Percentiles rank a stretch among this genome's conserved stretches.
phyloP scores from a whole-genome alignment of 495 filamentous ascomycete genomes.

The Saxophila tyrrhenica region DNA sequence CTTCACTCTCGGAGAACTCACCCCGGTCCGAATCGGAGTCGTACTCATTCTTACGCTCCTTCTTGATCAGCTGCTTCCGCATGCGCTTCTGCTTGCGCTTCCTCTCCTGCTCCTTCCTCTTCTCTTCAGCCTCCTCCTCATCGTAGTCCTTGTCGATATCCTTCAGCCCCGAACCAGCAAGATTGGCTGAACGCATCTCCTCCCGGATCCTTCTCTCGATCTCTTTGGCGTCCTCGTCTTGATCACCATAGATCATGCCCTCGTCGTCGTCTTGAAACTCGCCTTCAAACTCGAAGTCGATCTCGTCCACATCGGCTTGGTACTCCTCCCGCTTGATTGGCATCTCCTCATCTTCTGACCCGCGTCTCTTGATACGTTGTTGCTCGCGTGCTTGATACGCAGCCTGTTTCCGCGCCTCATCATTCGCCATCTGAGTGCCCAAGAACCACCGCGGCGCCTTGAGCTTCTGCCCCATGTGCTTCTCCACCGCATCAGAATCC shows the following conservation, averaged over 20 bases:
- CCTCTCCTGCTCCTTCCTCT: slow-evolving; percentile 59
- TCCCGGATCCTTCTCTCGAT: slow-evolving; percentile 73
- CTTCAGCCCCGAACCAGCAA: slow-evolving; percentile 45
- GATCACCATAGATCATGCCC: slow-evolving; percentile 65
- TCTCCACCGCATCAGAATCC: slow-evolving; percentile 77
- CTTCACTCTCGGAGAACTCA: slow-evolving; percentile 15
- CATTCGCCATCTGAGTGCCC: slow-evolving; percentile 44
- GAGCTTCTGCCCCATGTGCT: slow-evolving; percentile 58
- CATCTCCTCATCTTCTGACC: slow-evolving; percentile 36
- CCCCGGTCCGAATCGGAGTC: slow-evolving; percentile 3
- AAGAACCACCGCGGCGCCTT: slow-evolving; percentile 27
- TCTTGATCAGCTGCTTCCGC: slow-evolving; percentile 66
- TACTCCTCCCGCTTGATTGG: slow-evolving; percentile 48
- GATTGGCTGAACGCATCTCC: slow-evolving; percentile 75
- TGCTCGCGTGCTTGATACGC: slow-evolving; percentile 25
- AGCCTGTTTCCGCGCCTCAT: slow-evolving; percentile 31
- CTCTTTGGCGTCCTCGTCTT: slow-evolving; percentile 53
- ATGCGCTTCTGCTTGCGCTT: slow-evolving; percentile 31
- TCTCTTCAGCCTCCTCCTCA: slow-evolving; percentile 58
- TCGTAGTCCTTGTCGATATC: slow-evolving; percentile 78
- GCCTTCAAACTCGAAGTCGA: slow-evolving; percentile 31
- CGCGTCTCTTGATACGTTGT: slow-evolving; percentile 36
- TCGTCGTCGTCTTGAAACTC: slow-evolving; percentile 84
- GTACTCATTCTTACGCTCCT: slow-evolving; percentile 48
- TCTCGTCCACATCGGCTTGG: slow-evolving; percentile 30